A percentile compares a stretch with the other conserved stretches of the same genome.
These are phyloP conservation scores for Globisporangium viniferum DNA, from an alignment of 352 stramenopile genomes.

Conservation along the genomic window DNA sequence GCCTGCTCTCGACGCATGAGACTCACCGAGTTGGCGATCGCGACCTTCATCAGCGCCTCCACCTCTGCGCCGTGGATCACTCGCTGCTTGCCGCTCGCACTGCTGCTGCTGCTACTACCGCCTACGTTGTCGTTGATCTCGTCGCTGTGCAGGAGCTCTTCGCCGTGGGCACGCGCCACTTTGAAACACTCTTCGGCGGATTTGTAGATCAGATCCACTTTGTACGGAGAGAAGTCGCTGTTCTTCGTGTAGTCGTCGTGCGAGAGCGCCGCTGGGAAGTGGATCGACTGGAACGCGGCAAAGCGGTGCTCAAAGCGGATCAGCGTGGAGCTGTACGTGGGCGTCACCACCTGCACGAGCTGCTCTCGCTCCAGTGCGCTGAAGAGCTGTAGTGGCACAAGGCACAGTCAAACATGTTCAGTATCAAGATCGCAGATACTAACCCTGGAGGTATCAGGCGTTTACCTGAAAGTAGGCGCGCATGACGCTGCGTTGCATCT, in stretches of 20 bases:
- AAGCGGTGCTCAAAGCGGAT: conserved; percentile 84
- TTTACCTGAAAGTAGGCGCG: conserved; percentile 75
- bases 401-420: not conserved
- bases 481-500: conserved; percentile 70
- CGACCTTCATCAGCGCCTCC: conserved; percentile 50
- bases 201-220: conserved; percentile 75
- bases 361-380: conserved; percentile 66
- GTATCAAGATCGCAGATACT: not conserved
- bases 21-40: conserved; percentile 60
- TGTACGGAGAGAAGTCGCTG: conserved; percentile 76
- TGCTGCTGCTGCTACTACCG: conserved; percentile 11
- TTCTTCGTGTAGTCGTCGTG: conserved; percentile 76
- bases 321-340: conserved; percentile 54
- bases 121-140: conserved; percentile 22
- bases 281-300: conserved; percentile 64
- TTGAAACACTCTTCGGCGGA: conserved; percentile 87
- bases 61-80: conserved; percentile 41
- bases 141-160: conserved; percentile 45
- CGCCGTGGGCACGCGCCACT: conserved; percentile 43
- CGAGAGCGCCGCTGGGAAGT: conserved; percentile 64
- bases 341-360: conserved; percentile 41
- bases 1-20: conserved; percentile 48
- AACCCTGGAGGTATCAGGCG: not conserved
- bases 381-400: conserved; percentile 31
- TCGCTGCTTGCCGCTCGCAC: conserved; percentile 11